phyloP scores from a whole-genome alignment of 148 eudicot genomes.

The Fagopyrum tataricum region DNA sequence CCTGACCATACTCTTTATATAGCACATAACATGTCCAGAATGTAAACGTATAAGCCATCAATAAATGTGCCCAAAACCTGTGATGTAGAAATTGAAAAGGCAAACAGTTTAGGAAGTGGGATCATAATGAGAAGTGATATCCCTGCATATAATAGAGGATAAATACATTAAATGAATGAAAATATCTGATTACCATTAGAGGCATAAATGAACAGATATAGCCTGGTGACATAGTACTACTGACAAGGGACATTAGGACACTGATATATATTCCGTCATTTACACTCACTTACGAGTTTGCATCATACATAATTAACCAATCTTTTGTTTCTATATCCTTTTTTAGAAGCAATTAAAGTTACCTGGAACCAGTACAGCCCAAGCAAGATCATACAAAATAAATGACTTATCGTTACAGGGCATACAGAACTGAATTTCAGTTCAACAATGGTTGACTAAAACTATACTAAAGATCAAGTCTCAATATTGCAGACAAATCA shows the following conservation, averaged over 20 bases:
- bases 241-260: not conserved
- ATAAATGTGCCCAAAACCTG: conserved; percentile 86
- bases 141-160: not conserved
- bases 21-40: conserved; percentile 80
- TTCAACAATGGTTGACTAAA: not conserved
- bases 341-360: not conserved
- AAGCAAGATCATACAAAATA: too few relatives aligned
- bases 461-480: not conserved
- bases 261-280: not conserved
- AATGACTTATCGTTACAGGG: too few relatives aligned
- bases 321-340: not conserved
- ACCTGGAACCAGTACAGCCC: too few relatives aligned
- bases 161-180: not conserved
- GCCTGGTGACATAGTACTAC: not conserved
- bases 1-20: conserved; percentile 58
- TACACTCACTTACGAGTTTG: not conserved
- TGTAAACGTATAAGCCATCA: conserved; percentile 74
- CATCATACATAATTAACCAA: not conserved
- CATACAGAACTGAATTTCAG: not conserved
- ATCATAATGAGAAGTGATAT: not conserved
- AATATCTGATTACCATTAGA: not conserved
- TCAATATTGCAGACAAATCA: conserved; percentile 2
- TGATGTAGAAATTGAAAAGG: conserved; percentile 11
- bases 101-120: not conserved
- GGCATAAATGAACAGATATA: not conserved